phyloP scores from a whole-genome alignment of 1,284 basidiomycete species.

The Singerocomus inundabilis region DNA sequence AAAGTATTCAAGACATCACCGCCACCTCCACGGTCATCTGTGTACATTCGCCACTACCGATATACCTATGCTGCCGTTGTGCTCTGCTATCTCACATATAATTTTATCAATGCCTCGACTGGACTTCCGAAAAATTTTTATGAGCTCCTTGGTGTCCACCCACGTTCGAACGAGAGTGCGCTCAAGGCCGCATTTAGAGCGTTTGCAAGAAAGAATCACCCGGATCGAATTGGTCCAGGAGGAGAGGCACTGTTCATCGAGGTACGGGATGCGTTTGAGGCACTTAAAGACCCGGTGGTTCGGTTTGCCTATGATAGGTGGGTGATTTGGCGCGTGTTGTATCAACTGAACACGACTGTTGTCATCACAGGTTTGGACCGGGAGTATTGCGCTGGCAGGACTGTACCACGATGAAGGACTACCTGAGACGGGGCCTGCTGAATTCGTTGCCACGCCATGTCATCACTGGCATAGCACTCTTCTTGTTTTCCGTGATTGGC shows the following conservation, averaged over 20 bases:
- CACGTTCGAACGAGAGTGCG: conserved; percentile 59
- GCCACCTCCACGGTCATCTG: conserved; percentile 43
- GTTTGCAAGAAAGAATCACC: conserved; percentile 75
- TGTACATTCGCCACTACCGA: conserved; percentile 56
- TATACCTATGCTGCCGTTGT: conserved; percentile 65
- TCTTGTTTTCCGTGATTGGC: conserved; percentile 65
- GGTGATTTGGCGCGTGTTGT: conserved; percentile 16
- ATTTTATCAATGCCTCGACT: conserved; percentile 53
- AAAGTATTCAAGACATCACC: conserved; percentile 34
- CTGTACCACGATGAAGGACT: conserved; percentile 68
- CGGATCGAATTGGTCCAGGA: conserved; percentile 70
- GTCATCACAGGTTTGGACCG: conserved; percentile 63
- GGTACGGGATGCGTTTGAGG: conserved; percentile 77
- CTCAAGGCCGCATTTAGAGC: conserved; percentile 73
- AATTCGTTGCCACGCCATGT: conserved; percentile 73
- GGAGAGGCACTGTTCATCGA: conserved; percentile 70
- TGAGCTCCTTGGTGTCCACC: conserved; percentile 63
- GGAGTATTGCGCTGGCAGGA: conserved; percentile 67
- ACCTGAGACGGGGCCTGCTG: conserved; percentile 66
- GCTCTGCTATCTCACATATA: conserved; percentile 68
- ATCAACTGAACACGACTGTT: conserved; percentile 5
- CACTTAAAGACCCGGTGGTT: conserved; percentile 73
- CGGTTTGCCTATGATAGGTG: conserved; percentile 86
- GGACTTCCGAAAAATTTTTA: conserved; percentile 71
- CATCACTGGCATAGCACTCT: conserved; percentile 55